These are phyloP conservation scores for Alternaria gansuensis DNA, from an alignment of 2,329 filamentous ascomycete species.

Conservation along the genomic window DNA sequence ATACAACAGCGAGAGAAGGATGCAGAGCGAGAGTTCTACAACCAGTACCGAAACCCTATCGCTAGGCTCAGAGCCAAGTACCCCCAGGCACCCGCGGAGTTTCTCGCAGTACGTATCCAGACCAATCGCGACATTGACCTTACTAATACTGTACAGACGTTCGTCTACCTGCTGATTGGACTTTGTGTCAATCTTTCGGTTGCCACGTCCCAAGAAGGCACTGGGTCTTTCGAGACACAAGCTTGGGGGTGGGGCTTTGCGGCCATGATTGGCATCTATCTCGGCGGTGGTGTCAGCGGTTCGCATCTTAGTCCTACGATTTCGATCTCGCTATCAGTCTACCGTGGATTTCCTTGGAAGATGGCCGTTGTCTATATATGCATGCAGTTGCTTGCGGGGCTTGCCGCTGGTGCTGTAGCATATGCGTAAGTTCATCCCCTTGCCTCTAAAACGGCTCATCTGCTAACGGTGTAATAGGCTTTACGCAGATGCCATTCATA, in stretches of 20 bases:
- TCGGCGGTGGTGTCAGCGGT: conserved; percentile 59
- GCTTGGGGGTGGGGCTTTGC: conserved; percentile 63
- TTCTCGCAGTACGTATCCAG: conserved; percentile 55
- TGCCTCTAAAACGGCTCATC: conserved; percentile 42
- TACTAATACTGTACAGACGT: conserved; percentile 28
- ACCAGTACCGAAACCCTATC: conserved; percentile 61
- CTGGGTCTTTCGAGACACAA: conserved; percentile 42
- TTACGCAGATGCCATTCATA: conserved; percentile 65
- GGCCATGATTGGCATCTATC: conserved; percentile 61
- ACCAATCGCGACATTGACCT: too few species aligned
- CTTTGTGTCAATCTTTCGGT: conserved; percentile 61
- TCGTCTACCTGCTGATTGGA: conserved; percentile 54
- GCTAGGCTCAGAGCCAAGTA: conserved; percentile 63
- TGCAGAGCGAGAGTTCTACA: conserved; percentile 57
- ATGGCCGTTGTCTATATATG: conserved; percentile 62
- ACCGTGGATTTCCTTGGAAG: conserved; percentile 67
- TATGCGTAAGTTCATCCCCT: conserved; percentile 55
- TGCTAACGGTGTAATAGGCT: conserved; percentile 31
- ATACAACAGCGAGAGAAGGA: conserved; percentile 55
- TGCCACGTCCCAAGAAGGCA: conserved; percentile 57
- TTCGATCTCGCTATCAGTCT: conserved; percentile 57
- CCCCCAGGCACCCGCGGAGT: conserved; percentile 64
- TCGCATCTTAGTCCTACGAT: conserved; percentile 61
- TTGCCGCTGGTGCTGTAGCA: conserved; percentile 57
- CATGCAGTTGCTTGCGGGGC: conserved; percentile 63